phyloP scores from a whole-genome alignment of 768 basidiomycete species.

The Pleurotus salmoneostramineus region DNA sequence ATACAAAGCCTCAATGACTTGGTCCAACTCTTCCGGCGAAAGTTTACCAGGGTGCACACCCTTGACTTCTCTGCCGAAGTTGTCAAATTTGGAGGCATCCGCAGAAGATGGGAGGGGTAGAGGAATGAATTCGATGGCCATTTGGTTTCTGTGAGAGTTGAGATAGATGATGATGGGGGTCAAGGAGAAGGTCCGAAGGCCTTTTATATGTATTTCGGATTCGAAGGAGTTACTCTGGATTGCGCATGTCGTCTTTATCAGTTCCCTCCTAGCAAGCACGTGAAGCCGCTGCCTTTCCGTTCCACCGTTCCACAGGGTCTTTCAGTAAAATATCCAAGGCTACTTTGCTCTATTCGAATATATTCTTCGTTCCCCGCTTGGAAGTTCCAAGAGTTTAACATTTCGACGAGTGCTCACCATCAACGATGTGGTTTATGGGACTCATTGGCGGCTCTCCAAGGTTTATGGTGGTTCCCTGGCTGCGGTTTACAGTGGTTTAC shows the following conservation, averaged over 20 bases:
- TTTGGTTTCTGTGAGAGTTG: conserved; percentile 18
- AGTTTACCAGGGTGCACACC: conserved; percentile 67
- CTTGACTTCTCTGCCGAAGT: conserved; percentile 77
- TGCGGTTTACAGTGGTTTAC: background rate
- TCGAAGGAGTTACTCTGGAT: background rate
- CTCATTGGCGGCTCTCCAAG: no score
- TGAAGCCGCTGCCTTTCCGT: background rate
- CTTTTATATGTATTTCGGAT: background rate
- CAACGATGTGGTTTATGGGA: no score
- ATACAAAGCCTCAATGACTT: conserved; percentile 72
- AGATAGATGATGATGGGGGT: background rate
- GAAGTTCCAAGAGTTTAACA: background rate
- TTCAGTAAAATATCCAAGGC: no score
- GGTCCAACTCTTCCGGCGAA: conserved; percentile 54
- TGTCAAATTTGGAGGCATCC: conserved; percentile 57
- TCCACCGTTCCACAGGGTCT: no score
- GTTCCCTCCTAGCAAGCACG: background rate
- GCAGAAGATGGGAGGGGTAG: conserved; percentile 72
- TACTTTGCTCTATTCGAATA: background rate
- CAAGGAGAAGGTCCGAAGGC: background rate
- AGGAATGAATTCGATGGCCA: conserved; percentile 66
- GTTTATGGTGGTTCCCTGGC: no score
- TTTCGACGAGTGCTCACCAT: background rate
- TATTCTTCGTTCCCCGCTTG: background rate
- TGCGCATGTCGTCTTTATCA: background rate